phyloP scores from a whole-genome alignment of 2,329 filamentous ascomycete species.

The Cercospora sp. region DNA sequence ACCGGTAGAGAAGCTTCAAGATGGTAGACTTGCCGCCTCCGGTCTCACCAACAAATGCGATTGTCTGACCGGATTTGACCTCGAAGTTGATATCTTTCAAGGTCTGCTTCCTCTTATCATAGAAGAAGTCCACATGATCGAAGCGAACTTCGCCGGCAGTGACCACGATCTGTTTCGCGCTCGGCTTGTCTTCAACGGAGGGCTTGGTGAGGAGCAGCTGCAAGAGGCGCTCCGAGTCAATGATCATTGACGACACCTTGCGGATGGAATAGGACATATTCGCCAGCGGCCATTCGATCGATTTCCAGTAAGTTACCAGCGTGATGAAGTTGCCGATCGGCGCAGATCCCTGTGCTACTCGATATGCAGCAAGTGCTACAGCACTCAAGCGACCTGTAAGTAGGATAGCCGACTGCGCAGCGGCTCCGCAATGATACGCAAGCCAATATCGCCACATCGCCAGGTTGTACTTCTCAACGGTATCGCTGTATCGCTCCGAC shows the following conservation, averaged over 20 bases:
- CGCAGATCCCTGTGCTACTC: conserved; percentile 52
- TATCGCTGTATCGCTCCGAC: conserved; percentile 50
- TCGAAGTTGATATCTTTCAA: conserved; percentile 54
- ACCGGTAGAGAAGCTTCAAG: conserved; percentile 61
- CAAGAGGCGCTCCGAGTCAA: conserved; percentile 65
- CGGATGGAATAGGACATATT: conserved; percentile 54
- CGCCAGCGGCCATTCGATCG: conserved; percentile 51
- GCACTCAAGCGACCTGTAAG: conserved; percentile 52
- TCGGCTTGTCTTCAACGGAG: conserved; percentile 53
- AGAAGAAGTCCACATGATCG: conserved; percentile 57
- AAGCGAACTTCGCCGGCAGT: conserved; percentile 56
- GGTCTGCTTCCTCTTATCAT: conserved; percentile 55
- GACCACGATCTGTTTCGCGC: conserved; percentile 49
- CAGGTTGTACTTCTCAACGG: conserved; percentile 42
- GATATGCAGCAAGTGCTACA: conserved; percentile 55
- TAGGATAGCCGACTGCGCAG: conserved; percentile 51
- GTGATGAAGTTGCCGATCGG: conserved; percentile 65
- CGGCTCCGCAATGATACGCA: conserved; percentile 40
- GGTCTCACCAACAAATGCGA: conserved; percentile 64
- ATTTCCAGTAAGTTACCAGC: conserved; percentile 64
- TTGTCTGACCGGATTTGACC: conserved; percentile 55
- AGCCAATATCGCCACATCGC: conserved; percentile 35
- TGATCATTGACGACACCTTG: conserved; percentile 55
- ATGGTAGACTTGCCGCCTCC: conserved; percentile 65
- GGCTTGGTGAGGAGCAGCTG: conserved; percentile 60